Evolutionary conservation across 371 early-diverging fungal species (phyloP), one percentile per base, ranked within the genome.

Genomic region (Smittium mucronatum): DNA sequence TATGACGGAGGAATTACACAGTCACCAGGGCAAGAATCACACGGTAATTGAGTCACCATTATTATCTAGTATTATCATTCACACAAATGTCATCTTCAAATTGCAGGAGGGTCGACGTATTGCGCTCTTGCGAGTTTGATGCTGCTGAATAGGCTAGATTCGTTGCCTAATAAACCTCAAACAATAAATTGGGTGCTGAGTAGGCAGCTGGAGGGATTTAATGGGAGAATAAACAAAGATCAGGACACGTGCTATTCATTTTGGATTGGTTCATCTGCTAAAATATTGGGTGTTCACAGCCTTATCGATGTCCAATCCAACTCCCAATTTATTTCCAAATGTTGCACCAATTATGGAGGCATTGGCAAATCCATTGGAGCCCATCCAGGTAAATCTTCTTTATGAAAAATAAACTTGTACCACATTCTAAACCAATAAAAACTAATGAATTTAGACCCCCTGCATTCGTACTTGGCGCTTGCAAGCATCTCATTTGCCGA

Each of bases 231-330:
- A 2, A 92, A 93, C 75, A 99, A 99, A 76, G 79, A 83, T 1
- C 80, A 86, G n/a, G 99, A 99, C 73, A 90, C 95, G 0, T 99
- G 99, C 78, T 99, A 99, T 78, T 89, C 96, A 11, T 99, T 95
- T 78, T 99, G 99, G 99, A 84, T 98, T 30, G 98, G 99, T 17
- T 95, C 89, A 0, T 73, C 88, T 11, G 73, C 96, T 32, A 77
- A 85, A 75, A 86, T 88, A 25, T 78, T 93, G 17, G 87, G 80
- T 26, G 81, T 81, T 21, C 85, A 85, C 75, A 80, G 86, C 28
- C 75, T 88, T 36, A 82, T 92, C 25, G 84, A 93, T 69, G 70
- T 73, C 2, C 80, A 79, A 0, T 76, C 75, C 32, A 78, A 85
- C 32, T 79, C 78, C 2, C 70, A 70, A 1, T 96, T 90, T 74